Base-by-base conservation (phyloP, 164 flowering plant species). In the Sextonia rubra region DNA sequence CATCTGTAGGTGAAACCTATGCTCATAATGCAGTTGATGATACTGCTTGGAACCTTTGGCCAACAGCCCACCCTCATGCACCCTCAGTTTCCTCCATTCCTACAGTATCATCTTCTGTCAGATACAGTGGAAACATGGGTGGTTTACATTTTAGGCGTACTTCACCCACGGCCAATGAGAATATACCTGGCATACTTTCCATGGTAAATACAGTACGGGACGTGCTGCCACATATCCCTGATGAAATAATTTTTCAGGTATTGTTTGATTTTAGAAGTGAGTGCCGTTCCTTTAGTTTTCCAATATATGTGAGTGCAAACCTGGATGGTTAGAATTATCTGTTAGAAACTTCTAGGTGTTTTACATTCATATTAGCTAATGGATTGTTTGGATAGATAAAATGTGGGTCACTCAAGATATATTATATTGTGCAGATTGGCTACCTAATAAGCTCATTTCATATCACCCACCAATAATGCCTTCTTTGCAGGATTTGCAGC, bases 171-270 rank as follows among this genome's bases (percentile, higher is more conserved):
- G 76, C 80, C 32, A 80, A 80, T 79, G 95, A 85, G 25, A 79
- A 82, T 80, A 30, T 90, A 70, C 84, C 95, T 24, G 85, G 85
- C 77, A 82, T 95, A 64, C 87, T 91, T 70, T 85, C 97, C 70
- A 93, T 95, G 99, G 95, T 91, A 30, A 94, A 91, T 71, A 89
- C 97, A 20, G 97, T 95, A 17, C 76, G 97, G 64, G 99, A 95
- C 80, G 99, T 95, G 82, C 77, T 95, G 63, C 99, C 99, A 48
- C 97, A 95, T 63, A 74, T 95, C n/a, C 93, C 99, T 5, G 93
- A 91, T 70, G 98, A 95, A 71, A 22, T 93, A 67, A 93, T 95
- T 79, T 85, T 91, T 66, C 93, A 89, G 99, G 99, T 95, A 84
- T 30, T 61, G 15, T 69, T 63, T 44, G 3, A 69, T 17, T 32